Conservation (phyloP, 2,329 filamentous ascomycete species). For the Arachnomyces sp. region DNA sequence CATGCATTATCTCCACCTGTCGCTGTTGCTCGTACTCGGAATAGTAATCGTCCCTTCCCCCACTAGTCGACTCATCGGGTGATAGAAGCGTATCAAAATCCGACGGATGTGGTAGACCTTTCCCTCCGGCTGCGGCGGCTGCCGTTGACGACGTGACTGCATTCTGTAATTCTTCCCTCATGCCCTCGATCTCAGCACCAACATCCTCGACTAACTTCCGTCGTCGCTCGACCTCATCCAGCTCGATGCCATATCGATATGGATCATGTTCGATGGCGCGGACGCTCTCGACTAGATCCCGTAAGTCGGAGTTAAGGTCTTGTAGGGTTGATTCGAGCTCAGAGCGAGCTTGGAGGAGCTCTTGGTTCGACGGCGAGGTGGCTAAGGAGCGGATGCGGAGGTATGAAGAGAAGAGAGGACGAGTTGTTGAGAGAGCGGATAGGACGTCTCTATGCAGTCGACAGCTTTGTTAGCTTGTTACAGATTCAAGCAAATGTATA, state of each 20-base stretch:
- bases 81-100: conserved; percentile 42
- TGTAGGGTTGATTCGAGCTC: conserved; percentile 73
- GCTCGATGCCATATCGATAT: conserved; percentile 75
- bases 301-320: conserved; percentile 75
- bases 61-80: conserved; percentile 34
- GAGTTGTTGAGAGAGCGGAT: conserved; percentile 67
- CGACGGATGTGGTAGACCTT: conserved; percentile 51
- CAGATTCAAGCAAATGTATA: conserved; percentile 6
- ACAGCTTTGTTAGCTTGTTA: conserved; percentile 8
- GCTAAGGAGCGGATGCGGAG: conserved; percentile 86
- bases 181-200: conserved; percentile 79
- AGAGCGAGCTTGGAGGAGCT: conserved; percentile 54
- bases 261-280: conserved; percentile 81
- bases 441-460: conserved; percentile 67
- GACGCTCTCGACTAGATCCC: conserved; percentile 81
- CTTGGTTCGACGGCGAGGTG: conserved; percentile 62
- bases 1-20: conserved; percentile 83
- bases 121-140: conserved; percentile 27
- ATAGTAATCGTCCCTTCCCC: conserved; percentile 56
- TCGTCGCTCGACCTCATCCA: conserved; percentile 72
- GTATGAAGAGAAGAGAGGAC: conserved; percentile 88
- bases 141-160: conserved; percentile 16
- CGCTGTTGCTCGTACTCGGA: conserved; percentile 83
- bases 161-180: conserved; percentile 72
- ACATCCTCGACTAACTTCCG: conserved; percentile 80